Conservation (phyloP, 2,329 filamentous ascomycete genomes). For the Rutstroemia sp. region DNA sequence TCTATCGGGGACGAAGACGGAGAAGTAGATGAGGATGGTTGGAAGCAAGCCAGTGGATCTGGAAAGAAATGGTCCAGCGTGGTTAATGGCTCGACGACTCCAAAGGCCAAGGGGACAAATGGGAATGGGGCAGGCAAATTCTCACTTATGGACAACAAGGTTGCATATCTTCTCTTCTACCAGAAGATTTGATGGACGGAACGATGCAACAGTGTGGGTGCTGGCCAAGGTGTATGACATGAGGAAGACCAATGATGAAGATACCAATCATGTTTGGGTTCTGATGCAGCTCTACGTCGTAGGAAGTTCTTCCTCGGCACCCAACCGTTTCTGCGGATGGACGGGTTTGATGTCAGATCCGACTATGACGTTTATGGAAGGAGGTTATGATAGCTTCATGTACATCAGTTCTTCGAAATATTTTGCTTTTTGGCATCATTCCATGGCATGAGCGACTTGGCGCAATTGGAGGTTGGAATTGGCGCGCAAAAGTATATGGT, state of each 20-base stretch:
- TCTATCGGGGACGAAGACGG: slow-evolving; percentile 55
- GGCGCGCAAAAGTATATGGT: background rate
- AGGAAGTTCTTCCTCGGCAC: too few relatives aligned
- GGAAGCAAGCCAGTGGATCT: slow-evolving; percentile 77
- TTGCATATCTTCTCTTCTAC: slow-evolving; percentile 95
- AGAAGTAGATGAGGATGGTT: slow-evolving; percentile 63
- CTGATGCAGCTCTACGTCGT: too few relatives aligned
- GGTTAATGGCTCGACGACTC: slow-evolving; percentile 55
- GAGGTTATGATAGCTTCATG: background rate
- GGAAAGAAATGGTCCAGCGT: slow-evolving; percentile 67
- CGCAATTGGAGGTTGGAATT: background rate
- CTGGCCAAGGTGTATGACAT: background rate
- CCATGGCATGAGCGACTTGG: background rate
- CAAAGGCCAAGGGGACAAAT: slow-evolving; percentile 49
- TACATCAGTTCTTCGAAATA: background rate
- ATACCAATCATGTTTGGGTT: background rate
- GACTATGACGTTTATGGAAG: too few relatives aligned
- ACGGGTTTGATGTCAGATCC: too few relatives aligned
- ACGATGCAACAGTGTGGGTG: background rate
- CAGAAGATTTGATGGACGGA: slow-evolving; percentile 39
- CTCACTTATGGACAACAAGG: slow-evolving; percentile 82
- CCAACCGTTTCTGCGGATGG: background rate
- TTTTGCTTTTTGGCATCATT: background rate
- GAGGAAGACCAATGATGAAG: background rate
- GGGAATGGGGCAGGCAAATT: slow-evolving; percentile 31